Conservation (phyloP, 352 stramenopile genomes). For the Globisporangium abappressorium region DNA sequence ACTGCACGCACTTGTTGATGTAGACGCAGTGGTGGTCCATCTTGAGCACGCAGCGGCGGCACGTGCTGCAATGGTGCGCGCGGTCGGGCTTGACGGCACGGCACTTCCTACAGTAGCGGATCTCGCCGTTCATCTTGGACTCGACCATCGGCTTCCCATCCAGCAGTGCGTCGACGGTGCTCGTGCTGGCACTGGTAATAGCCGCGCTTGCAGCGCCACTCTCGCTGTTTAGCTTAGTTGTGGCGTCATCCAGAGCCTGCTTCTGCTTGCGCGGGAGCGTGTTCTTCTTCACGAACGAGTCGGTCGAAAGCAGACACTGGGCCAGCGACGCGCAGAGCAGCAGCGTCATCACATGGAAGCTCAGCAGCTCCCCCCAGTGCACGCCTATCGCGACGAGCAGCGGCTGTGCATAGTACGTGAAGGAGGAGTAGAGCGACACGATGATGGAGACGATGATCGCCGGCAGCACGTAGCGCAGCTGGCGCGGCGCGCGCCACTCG, state of each 20-base stretch:
- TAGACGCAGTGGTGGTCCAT: conserved; percentile 90
- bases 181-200: not conserved
- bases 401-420: conserved; percentile 51
- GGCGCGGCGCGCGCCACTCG: conserved; percentile 44
- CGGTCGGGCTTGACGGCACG: conserved; percentile 72
- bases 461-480: conserved; percentile 58
- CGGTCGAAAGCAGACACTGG: conserved; percentile 49
- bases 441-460: conserved; percentile 50
- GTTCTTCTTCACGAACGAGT: conserved; percentile 50
- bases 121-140: conserved; percentile 65
- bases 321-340: conserved; percentile 58
- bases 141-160: conserved; percentile 30
- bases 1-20: conserved; percentile 80
- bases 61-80: conserved; percentile 82
- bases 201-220: conserved; percentile 2
- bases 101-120: conserved; percentile 76
- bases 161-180: not conserved
- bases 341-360: conserved; percentile 54
- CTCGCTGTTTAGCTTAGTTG: not conserved
- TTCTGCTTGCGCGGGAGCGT: conserved; percentile 26
- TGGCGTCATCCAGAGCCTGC: not conserved
- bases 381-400: conserved; percentile 32
- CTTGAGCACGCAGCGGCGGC: conserved; percentile 74
- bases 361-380: conserved; percentile 30
- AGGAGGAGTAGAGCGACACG: conserved; percentile 61